Percentiles rank a stretch among this genome's conserved stretches.
phyloP scores from a whole-genome alignment of 2,329 filamentous ascomycete species.

The Elsinoe arachidis region DNA sequence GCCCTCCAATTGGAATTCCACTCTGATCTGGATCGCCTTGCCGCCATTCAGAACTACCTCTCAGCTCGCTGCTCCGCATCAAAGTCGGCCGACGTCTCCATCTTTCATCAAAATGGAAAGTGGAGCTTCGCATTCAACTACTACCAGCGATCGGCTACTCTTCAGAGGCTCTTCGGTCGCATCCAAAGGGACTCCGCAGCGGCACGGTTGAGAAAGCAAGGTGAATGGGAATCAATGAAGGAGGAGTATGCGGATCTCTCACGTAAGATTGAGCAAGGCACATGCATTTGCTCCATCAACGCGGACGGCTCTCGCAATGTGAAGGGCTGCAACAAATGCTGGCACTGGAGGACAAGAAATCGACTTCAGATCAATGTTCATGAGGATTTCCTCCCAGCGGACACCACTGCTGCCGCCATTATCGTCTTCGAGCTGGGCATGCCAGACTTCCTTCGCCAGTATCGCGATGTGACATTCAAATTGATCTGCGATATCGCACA shows the following conservation, averaged over 20 bases:
- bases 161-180: conserved; percentile 20
- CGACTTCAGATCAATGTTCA: conserved; percentile 39
- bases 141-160: neutral
- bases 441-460: conserved; percentile 39
- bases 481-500: conserved; percentile 34
- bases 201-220: conserved; percentile 28
- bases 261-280: neutral
- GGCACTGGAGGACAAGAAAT: conserved; percentile 27
- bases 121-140: conserved; percentile 23
- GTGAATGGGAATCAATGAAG: conserved; percentile 28
- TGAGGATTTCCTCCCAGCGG: conserved; percentile 43
- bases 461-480: conserved; percentile 46
- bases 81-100: conserved; percentile 13
- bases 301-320: neutral
- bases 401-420: conserved; percentile 30
- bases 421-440: conserved; percentile 46
- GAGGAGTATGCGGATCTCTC: neutral
- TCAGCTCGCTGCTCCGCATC: conserved; percentile 25
- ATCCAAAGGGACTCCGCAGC: conserved; percentile 26
- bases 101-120: conserved; percentile 34
- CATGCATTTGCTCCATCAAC: neutral
- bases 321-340: conserved; percentile 39
- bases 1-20: conserved; percentile 42
- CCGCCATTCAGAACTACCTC: conserved; percentile 44
- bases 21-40: conserved; percentile 45